Percentiles rank a stretch among this genome's conserved stretches.
phyloP scores from a whole-genome alignment of 768 basidiomycete species.

The Postia placenta region DNA sequence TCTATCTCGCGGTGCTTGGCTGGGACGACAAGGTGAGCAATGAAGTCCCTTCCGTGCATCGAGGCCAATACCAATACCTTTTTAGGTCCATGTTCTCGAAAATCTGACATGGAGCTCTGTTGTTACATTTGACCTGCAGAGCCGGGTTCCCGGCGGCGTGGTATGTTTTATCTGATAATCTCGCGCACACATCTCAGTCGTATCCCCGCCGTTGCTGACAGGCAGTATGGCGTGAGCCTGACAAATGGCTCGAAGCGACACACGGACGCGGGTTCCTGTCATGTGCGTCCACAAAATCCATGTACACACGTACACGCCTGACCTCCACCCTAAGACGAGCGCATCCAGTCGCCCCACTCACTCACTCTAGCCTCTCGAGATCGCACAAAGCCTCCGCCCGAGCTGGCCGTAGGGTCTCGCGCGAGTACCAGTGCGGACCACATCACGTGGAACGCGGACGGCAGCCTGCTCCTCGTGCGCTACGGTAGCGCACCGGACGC shows the following conservation, averaged over 20 bases:
- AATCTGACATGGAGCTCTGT: constrained; percentile 69
- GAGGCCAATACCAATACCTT: neutral
- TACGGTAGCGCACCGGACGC: constrained; percentile 40
- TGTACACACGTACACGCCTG: too few species aligned
- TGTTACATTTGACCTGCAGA: constrained; percentile 54
- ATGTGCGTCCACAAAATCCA: constrained; percentile 41
- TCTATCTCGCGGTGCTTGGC: constrained; percentile 76
- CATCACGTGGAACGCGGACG: constrained; percentile 78
- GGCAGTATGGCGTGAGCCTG: constrained; percentile 84
- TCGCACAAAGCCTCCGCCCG: constrained; percentile 56
- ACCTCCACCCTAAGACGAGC: constrained; percentile 49
- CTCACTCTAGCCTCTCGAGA: constrained; percentile 46
- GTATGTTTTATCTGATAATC: constrained; percentile 33
- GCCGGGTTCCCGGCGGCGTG: constrained; percentile 47
- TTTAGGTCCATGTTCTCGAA: constrained; percentile 70
- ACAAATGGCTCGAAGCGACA: constrained; percentile 78
- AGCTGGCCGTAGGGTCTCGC: constrained; percentile 21
- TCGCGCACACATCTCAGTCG: neutral
- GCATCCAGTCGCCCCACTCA: constrained; percentile 48
- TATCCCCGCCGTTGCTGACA: constrained; percentile 24
- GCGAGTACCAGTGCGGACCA: constrained; percentile 37
- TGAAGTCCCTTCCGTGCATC: neutral
- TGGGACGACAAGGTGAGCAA: constrained; percentile 79
- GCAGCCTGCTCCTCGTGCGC: constrained; percentile 65
- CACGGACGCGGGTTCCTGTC: constrained; percentile 84